Evolutionary conservation across 768 basidiomycete species (phyloP), one percentile per base, ranked within the genome.

Genomic region (Favolaschia claudopus): DNA sequence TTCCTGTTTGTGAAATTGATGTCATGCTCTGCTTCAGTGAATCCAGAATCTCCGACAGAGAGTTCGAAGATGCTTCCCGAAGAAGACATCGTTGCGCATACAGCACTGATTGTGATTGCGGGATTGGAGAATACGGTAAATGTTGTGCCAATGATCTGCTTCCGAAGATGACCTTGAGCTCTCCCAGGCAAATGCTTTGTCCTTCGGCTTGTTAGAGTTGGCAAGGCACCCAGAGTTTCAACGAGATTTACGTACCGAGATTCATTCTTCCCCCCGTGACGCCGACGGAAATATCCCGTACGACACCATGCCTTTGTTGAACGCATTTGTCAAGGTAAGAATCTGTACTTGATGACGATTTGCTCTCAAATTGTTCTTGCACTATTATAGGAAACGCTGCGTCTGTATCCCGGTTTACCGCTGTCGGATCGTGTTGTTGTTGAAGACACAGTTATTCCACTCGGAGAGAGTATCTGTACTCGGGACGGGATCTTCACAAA

Each of bases 251-350:
- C 47, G 63, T 0, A 45, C 28, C 4, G 63, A 64, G 27, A 60
- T 64, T 14, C 24, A 40, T 22, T 13, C 49, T 15, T 31, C 9
- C 38, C 2, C 24, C 13, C 32, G 25, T 4, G 28, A 32, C 6
- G 12, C 5, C 25, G 19, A 17, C 7, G 29, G 27, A 39, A 12
- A 37, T 7, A 12, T 29, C 10, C 32, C 33, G 14, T 53, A 48
- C 33, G 63, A 60, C 22, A 33, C 7, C 20, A 40, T 64, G 44
- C 37, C 54, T 1, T 32, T 55, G 32, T 22, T 64, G 3, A 61
- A 60, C 27, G 59, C 63, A 14, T 59, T 60, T 20, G 49, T 64
- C 48, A 64, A 64, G 24, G 63, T 58, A 9, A 5, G 46, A 4
- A 3, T 1, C 5, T 19, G 24, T 19, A 13, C 13, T 9, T 40